phyloP scores from a whole-genome alignment of 2,329 filamentous ascomycete genomes.

The Aspergillus tanneri region DNA sequence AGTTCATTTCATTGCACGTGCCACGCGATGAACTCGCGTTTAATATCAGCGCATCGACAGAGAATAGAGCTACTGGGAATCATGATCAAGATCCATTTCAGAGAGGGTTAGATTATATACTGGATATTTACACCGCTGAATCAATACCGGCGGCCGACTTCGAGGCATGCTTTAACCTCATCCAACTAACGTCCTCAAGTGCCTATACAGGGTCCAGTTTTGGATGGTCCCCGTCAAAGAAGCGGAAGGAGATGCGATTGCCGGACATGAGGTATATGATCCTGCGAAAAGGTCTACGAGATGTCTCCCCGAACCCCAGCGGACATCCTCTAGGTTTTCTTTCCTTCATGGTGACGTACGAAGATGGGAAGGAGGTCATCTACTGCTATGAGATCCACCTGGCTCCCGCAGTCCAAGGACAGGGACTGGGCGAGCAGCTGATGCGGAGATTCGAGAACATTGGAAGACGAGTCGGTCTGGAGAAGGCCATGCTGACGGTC shows the following conservation, averaged over 20 bases:
- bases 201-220: constrained; percentile 53
- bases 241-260: constrained; percentile 58
- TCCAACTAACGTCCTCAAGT: constrained; percentile 54
- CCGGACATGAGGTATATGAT: constrained; percentile 60
- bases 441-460: constrained; percentile 51
- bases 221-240: constrained; percentile 56
- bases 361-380: constrained; percentile 56
- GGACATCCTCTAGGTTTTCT: constrained; percentile 41
- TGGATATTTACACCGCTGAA: constrained; percentile 36
- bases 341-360: constrained; percentile 59
- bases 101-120: constrained; percentile 7
- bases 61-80: neutral
- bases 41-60: neutral
- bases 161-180: constrained; percentile 53
- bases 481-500: constrained; percentile 62
- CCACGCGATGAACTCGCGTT: constrained; percentile 13
- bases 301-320: neutral
- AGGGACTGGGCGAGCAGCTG: constrained; percentile 53
- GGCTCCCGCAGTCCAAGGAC: constrained; percentile 42
- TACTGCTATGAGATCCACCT: constrained; percentile 66
- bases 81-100: neutral
- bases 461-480: constrained; percentile 47
- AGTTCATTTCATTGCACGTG: constrained; percentile 42
- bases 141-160: constrained; percentile 44
- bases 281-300: constrained; percentile 30